Evolutionary conservation across 2,329 filamentous ascomycete genomes (phyloP).

Genomic region (Phyllosticta citribraziliensis): DNA sequence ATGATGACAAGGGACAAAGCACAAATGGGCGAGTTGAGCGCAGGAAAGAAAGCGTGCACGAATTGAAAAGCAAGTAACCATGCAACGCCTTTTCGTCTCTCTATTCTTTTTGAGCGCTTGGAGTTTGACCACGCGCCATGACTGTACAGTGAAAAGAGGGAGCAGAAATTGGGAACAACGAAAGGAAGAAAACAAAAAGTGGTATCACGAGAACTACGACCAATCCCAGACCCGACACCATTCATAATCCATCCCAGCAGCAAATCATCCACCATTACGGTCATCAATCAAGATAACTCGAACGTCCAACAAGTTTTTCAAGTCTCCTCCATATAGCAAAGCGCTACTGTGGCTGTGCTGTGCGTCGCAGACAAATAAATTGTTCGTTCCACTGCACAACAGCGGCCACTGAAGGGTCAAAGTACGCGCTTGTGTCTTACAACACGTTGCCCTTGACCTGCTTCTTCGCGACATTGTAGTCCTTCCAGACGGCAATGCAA

Average conservation of each 20-base stretch:
- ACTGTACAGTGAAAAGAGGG: background rate
- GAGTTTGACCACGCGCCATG: background rate
- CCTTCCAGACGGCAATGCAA: conserved; percentile 7
- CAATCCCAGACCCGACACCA: background rate
- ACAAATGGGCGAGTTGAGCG: no score
- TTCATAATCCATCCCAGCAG: background rate
- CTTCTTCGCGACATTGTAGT: conserved; percentile 8
- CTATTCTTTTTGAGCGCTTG: background rate
- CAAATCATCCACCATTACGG: background rate
- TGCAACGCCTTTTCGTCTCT: background rate
- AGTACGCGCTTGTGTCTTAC: background rate
- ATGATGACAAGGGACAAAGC: no score
- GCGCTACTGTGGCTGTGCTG: background rate
- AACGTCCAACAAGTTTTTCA: background rate
- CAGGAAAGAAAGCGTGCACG: no score
- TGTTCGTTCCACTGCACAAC: background rate
- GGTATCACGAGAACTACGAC: background rate
- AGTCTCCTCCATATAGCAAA: background rate
- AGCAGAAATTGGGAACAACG: background rate
- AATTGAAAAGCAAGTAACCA: background rate
- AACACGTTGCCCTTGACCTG: conserved; percentile 14
- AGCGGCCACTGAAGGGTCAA: background rate
- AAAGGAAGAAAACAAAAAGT: background rate
- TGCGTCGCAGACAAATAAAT: background rate
- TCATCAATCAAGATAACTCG: background rate